Base-by-base conservation (phyloP, 257 asterid genomes). In the Ilex asprella region DNA sequence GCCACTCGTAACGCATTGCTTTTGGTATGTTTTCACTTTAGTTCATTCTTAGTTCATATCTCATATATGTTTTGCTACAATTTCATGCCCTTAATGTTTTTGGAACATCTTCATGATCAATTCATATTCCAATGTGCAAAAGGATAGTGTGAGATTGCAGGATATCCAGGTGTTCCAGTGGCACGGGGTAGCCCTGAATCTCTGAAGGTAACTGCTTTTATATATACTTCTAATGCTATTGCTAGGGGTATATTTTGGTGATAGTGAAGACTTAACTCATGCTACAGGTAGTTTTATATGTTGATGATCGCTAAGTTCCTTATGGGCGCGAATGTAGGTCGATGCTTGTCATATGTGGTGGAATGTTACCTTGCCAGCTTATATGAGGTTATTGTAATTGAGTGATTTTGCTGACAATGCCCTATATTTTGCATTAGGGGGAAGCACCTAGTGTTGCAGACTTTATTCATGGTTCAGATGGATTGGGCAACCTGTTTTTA, bases 71-170 rank as follows among this genome's bases (percentile, higher is more conserved):
- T 44, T 12, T 56, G 63, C 46, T 62, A 32, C 30, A 3, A 53
- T 72, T 62, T 61, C 67, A 52, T 31, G 32, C 58, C n/a, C 29
- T 60, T 67, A 11, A 39, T 68, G 16, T 31, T 57, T 57, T 14
- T 16, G 61, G 72, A 64, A 59, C 75, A 66, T 73, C 62, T 69
- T 70, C 76, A 62, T 86, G 89, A 88, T 83, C 86, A 32, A 59
- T 67, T 60, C 61, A 71, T 55, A 31, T 66, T 78, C 72, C 65
- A 43, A 66, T 82, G 73, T 81, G 88, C 87, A 87, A 93, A 93
- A 89, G 91, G 92, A 89, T 86, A 89, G 99, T 87, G 99, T 84
- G 99, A 89, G 90, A 79, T 86, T 60, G 97, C 95, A 87, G 97
- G 97, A 81, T 73, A 73, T 79, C 82, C 94, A 27, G 95, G 81